Evolutionary conservation across 1,284 basidiomycete species (phyloP), one percentile per base, ranked within the genome.

Genomic region (Pseudozyma thailandica): DNA sequence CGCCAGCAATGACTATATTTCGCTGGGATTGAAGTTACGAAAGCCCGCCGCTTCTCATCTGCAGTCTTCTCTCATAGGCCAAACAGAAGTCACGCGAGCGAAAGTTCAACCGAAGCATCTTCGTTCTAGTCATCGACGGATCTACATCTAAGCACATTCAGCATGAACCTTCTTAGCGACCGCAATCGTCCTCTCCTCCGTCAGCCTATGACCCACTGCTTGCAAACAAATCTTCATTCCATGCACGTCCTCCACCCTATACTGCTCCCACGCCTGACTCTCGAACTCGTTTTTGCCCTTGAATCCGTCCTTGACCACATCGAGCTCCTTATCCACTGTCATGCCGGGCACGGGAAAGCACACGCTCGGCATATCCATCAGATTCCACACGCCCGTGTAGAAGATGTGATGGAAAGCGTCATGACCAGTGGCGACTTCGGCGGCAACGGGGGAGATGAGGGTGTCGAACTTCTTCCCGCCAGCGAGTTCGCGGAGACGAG

Each of bases 341-440:
- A 60, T 4, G 9, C 33, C 51, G 0, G 41, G 41, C 26, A 75
- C n/a, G 4, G 71, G 73, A 47, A 65, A 38, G 2, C 57, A 48
- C 7, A 71, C 62, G 5, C 50, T 58, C 2, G 74, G 74, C 48
- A 52, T 54, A 41, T 75, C 72, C 71, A 75, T 71, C 21, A 75
- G 48, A 38, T 75, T 75, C 74, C 74, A 75, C 20, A 46, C 45
- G n/a, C 63, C 69, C 25, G 73, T 75, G 44, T 70, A 73, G 45
- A 68, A 65, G 50, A 73, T 64, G 51, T 75, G 71, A 18, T 73
- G 65, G 51, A 47, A 71, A 6, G 49, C 58, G 26, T 70, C 73
- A 50, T 75, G 63, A 10, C 27, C 37, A 0, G 72, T 70, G 4
- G 51, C 37, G 27, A 58, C 65, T 13, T 70, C 64, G 13, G 73